Evolutionary conservation across 306 rosid species (phyloP).

Genomic region (Vachellia pachyceras): DNA sequence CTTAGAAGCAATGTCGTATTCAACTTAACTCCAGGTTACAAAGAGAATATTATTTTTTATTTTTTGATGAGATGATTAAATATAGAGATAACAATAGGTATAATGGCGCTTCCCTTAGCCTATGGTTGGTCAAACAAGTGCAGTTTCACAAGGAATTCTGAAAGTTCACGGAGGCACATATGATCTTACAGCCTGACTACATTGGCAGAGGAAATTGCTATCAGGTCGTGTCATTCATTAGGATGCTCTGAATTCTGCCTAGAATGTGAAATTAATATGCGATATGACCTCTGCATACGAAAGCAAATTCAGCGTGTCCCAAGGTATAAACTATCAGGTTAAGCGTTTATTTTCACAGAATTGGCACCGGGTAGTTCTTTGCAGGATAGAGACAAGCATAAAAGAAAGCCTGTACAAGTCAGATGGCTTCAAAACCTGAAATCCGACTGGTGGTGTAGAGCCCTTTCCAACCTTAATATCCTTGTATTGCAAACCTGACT

Average conservation of each 20-base stretch:
- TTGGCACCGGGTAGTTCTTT: neutral
- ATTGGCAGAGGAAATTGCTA: constrained; percentile 12
- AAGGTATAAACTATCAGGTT: constrained; percentile 5
- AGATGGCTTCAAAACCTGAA: constrained; percentile 69
- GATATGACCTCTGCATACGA: neutral
- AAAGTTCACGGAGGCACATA: neutral
- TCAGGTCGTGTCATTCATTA: constrained; percentile 7
- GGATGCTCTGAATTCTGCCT: constrained; percentile 6
- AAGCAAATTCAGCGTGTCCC: constrained; percentile 24
- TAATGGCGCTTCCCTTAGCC: neutral
- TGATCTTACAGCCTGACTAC: neutral
- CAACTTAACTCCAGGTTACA: constrained; percentile 11
- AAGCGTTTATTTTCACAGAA: constrained; percentile 18
- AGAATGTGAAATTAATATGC: constrained; percentile 8
- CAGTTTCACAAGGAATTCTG: constrained; percentile 21
- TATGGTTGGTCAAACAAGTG: constrained; percentile 16
- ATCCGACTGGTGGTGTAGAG: constrained; percentile 92
- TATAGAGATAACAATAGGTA: neutral
- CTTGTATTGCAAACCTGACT: constrained; percentile 90
- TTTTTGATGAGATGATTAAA: constrained; percentile 19
- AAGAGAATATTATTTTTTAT: constrained; percentile 17
- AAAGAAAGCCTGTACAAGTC: constrained; percentile 31
- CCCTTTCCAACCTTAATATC: constrained; percentile 89
- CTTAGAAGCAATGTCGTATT: constrained; percentile 14
- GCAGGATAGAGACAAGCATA: constrained; percentile 12